A percentile compares a stretch with the other conserved stretches of the same genome.
phyloP scores from a whole-genome alignment of 495 filamentous ascomycete species.

The Aspergillus cavernicola region DNA sequence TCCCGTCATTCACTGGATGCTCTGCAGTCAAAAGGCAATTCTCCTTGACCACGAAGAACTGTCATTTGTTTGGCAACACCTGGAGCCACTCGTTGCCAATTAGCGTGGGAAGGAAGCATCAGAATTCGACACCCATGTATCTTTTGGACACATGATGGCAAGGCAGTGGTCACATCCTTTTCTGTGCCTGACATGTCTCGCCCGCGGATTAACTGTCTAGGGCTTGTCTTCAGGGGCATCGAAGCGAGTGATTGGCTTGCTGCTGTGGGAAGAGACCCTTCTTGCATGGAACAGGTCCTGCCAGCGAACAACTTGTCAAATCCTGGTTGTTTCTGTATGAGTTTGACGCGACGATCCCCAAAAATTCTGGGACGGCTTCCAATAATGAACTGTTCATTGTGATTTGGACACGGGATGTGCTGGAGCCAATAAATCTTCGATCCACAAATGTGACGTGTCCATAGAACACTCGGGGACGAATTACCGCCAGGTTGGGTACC shows the following conservation, averaged over 20 bases:
- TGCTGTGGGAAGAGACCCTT: background rate
- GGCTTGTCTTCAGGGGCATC: background rate
- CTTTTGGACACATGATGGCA: background rate
- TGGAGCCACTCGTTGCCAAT: slow-evolving; percentile 4
- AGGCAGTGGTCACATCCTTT: background rate
- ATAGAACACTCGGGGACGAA: slow-evolving; percentile 1
- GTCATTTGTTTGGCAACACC: slow-evolving; percentile 1
- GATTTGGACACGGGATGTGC: slow-evolving; percentile 14
- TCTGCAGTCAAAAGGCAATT: background rate
- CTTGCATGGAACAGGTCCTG: slow-evolving; percentile 19
- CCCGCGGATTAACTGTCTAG: background rate
- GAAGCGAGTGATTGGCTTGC: slow-evolving; percentile 1
- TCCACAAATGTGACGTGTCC: slow-evolving; percentile 22
- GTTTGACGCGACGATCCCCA: slow-evolving; percentile 18
- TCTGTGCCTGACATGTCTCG: slow-evolving; percentile 11
- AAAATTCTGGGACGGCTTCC: slow-evolving; percentile 12
- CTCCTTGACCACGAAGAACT: background rate
- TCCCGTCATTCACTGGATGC: background rate
- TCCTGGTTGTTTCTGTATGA: slow-evolving; percentile 9
- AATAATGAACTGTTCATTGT: slow-evolving; percentile 10
- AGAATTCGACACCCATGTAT: background rate
- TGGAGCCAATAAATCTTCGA: slow-evolving; percentile 11
- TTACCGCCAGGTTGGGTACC: slow-evolving; percentile 1
- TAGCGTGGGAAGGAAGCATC: slow-evolving; percentile 3
- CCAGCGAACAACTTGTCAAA: slow-evolving; percentile 21